Evolutionary conservation across 1,139 yeast genomes (phyloP).

Genomic region (Wickerhamiella pararugosa): DNA sequence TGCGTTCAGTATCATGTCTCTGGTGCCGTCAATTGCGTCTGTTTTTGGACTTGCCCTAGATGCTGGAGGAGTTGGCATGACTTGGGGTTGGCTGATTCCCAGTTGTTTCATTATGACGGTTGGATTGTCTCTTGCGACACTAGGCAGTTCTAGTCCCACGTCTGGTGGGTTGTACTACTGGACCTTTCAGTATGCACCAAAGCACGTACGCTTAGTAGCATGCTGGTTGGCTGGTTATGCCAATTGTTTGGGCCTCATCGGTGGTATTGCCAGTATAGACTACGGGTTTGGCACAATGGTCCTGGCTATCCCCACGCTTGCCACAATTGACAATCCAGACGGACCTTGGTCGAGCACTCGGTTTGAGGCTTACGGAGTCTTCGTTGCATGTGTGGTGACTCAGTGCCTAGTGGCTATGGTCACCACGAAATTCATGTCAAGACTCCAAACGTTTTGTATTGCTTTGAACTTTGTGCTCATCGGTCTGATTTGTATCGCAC

Average conservation of each 20-base stretch:
- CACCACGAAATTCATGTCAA: conserved; percentile 39
- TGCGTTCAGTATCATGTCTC: conserved; percentile 57
- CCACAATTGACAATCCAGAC: conserved; percentile 24
- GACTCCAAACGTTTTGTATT: conserved; percentile 46
- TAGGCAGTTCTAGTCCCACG: conserved; percentile 54
- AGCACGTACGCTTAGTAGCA: conserved; percentile 28
- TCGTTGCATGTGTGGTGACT: conserved; percentile 35
- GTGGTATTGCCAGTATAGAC: conserved; percentile 38
- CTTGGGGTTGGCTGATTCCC: conserved; percentile 53
- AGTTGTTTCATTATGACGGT: conserved; percentile 34
- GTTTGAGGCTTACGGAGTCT: conserved; percentile 40
- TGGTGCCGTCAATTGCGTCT: conserved; percentile 47
- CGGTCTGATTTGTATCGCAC: conserved; percentile 45
- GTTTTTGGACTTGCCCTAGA: conserved; percentile 29
- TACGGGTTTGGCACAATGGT: conserved; percentile 46
- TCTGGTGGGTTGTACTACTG: conserved; percentile 49
- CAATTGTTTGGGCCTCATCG: conserved; percentile 42
- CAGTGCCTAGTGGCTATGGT: conserved; percentile 35
- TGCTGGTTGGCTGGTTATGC: conserved; percentile 46
- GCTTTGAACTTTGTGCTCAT: conserved; percentile 41
- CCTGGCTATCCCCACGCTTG: conserved; percentile 37
- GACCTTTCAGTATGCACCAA: conserved; percentile 43
- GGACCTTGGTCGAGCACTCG: conserved; percentile 30
- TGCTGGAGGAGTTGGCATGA: conserved; percentile 44
- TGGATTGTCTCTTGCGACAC: conserved; percentile 44